Evolutionary conservation across 176 grass and related monocot genomes (phyloP).

Genomic region (Cenchrus fungigraminus): DNA sequence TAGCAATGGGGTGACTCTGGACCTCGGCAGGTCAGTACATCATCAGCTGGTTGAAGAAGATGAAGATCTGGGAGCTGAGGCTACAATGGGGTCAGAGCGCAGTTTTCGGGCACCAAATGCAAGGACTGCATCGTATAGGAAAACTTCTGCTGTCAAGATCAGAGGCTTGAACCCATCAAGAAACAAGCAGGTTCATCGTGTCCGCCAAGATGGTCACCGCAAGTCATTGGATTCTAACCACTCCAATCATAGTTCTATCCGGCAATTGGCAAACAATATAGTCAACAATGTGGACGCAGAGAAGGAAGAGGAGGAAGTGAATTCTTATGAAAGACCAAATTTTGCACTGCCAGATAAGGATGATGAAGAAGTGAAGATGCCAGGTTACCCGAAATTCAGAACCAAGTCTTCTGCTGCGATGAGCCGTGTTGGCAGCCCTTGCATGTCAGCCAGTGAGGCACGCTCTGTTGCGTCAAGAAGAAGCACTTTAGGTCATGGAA

Average conservation of each 20-base stretch:
- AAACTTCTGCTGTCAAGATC: constrained; percentile 66
- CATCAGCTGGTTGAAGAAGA: constrained; percentile 62
- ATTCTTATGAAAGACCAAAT: constrained; percentile 58
- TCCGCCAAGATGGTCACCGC: constrained; percentile 55
- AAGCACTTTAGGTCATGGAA: constrained; percentile 44
- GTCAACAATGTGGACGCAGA: constrained; percentile 58
- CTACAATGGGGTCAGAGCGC: constrained; percentile 61
- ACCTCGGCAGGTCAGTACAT: constrained; percentile 54
- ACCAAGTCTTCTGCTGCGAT: constrained; percentile 64
- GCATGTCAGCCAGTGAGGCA: constrained; percentile 73
- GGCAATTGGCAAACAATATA: constrained; percentile 51
- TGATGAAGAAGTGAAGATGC: constrained; percentile 50
- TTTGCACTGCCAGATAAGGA: constrained; percentile 42
- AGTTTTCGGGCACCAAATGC: constrained; percentile 57
- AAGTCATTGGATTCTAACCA: constrained; percentile 65
- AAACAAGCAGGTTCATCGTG: constrained; percentile 70
- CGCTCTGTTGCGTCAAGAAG: constrained; percentile 60
- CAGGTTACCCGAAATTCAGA: constrained; percentile 50
- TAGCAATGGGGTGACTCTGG: constrained; percentile 54
- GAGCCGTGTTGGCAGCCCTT: constrained; percentile 75
- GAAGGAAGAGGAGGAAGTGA: constrained; percentile 74
- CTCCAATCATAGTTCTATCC: constrained; percentile 53
- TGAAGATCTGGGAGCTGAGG: constrained; percentile 52
- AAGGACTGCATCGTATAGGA: constrained; percentile 65
- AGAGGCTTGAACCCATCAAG: constrained; percentile 74